Evolutionary conservation across 139 green algal genomes (phyloP), one percentile per base, ranked within the genome.

Genomic region (Nannochloris sp.): DNA sequence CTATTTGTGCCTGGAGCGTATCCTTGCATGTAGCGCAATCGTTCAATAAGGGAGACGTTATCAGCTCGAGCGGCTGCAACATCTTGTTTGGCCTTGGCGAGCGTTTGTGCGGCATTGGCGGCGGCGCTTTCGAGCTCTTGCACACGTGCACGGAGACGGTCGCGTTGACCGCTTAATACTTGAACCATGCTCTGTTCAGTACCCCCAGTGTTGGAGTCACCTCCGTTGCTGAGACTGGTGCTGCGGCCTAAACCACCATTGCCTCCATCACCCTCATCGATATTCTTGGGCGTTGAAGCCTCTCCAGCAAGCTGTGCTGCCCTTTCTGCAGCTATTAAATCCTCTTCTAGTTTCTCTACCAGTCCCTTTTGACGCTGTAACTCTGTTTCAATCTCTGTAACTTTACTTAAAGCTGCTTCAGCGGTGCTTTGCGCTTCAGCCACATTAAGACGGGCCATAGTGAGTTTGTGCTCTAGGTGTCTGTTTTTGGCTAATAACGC

Each of bases 31-130:
- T 82, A 97, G 42, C 82, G 79, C 34, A 97, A 75, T 47, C 90
- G 79, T 77, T 97, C 91, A 27, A 92, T 75, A 2, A 97, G 82
- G 1, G 87, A 86, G n/a, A 97, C 65, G 62, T 97, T 97, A 77
- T 97, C 91, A 0, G 83, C 83, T 10, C 77, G 65, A 5, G 74
- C 67, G 2, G 81, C 74, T 25, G 80, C 76, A 5, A 78, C 44
- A 3, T 68, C 56, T 1, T 36, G 69, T 27, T 53, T 65, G 25
- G 34, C 65, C 33, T 65, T 48, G 4, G 58, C 45, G 35, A 85
- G 61, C 54, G 85, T 64, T 10, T 46, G 47, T 33, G 3, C 58
- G 24, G 56, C 13, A 4, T 25, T 24, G 19, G 47, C 56, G 45
- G 87, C 39, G 61, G 81, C 72, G 37, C 86, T 79, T 63, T 96